Evolutionary conservation across 2,329 filamentous ascomycete genomes (phyloP).

Genomic region (Zymoseptoria ardabiliae): DNA sequence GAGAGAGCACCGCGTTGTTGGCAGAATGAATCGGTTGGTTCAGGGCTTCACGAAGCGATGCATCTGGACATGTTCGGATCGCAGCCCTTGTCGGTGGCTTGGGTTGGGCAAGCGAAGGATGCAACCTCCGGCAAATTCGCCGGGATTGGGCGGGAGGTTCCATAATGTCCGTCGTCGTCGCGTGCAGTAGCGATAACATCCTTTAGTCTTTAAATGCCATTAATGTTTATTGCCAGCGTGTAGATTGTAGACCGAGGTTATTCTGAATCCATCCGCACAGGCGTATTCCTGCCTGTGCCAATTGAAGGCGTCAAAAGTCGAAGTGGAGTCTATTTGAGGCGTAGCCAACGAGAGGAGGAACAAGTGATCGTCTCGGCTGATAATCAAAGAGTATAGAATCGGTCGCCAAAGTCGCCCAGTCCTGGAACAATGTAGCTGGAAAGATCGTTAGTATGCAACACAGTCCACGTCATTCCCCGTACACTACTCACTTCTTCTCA

Average conservation of each 20-base stretch:
- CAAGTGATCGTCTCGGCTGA: no score
- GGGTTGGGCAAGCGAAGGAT: neutral
- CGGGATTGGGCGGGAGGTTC: neutral
- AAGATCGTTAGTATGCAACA: conserved; percentile 22
- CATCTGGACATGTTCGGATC: neutral
- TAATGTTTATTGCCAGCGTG: no score
- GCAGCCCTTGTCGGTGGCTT: neutral
- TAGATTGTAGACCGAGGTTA: no score
- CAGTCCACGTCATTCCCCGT: neutral
- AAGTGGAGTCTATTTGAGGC: no score
- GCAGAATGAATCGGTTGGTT: neutral
- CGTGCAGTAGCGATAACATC: no score
- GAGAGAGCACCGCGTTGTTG: neutral
- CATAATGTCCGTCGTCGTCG: no score
- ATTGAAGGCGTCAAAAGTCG: no score
- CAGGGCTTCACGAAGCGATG: neutral
- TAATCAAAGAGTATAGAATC: conserved; percentile 82
- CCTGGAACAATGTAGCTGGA: conserved; percentile 88
- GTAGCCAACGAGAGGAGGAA: no score
- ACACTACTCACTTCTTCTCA: conserved; percentile 79
- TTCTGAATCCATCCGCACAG: no score
- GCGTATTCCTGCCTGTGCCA: no score
- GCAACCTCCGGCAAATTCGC: neutral
- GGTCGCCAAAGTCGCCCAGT: conserved; percentile 88
- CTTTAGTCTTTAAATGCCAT: no score